Evolutionary conservation across 108 stramenopile species (phyloP), one percentile per base, ranked within the genome.

Genomic region (Mediolabrus comicus): DNA sequence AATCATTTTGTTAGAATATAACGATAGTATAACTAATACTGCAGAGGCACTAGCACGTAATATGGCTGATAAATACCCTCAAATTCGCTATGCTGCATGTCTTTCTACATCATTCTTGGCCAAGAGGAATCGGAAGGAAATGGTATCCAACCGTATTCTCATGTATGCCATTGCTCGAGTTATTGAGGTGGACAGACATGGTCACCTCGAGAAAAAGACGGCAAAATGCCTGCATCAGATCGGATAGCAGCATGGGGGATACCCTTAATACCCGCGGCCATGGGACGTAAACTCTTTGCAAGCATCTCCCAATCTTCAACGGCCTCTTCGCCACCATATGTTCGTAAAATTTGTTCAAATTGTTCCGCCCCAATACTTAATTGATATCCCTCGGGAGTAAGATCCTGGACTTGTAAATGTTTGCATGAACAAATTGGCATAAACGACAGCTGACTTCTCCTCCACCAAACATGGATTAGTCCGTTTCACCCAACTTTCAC

Each of bases 281-380:
- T 75, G 19, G 92, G 92, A 65, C 75, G 35, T 79, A 94, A 82
- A 4, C 76, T 73, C 46, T 79, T 62, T 71, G 87, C 89, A 16
- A 94, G 61, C 32, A 64, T 70, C 8, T 83, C 84, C 81, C 87
- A 94, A 57, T 94, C 88, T 55, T 85, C 82, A 17, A 83, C 78
- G 4, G 92, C 90, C 52, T 71, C 80, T 19, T 77, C 69, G 12
- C 92, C 92, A 19, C 92, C 92, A 64, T 91, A 84, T 25, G 77
- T 61, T 33, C 75, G 52, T 56, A 94, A 69, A 0, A 90, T 84
- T 46, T 84, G 78, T 2, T 57, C 74, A 75, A 94, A 91, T 67
- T 91, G 87, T 67, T 88, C 88, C 0, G 92, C 87, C 26, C 92
- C 92, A 73, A 94, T 88, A 29, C 79, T 81, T 36, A 86, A 76